Base-by-base conservation (phyloP, 768 basidiomycete genomes). In the Boletus sp. region DNA sequence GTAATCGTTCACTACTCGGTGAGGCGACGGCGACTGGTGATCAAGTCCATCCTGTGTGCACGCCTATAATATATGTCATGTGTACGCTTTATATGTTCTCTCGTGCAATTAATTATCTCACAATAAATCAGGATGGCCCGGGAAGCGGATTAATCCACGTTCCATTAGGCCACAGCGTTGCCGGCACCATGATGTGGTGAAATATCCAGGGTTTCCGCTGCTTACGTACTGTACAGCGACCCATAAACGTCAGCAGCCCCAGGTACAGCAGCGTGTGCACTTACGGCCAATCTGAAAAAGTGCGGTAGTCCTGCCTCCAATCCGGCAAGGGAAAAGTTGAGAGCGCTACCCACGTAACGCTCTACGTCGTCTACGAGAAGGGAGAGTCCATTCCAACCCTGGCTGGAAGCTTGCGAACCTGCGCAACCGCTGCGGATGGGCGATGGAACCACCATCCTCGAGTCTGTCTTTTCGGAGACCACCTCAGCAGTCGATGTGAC, bases 281-380 rank as follows among this genome's bases (percentile, higher is more conserved):
- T 78, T 60, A 92, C 89, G 18, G 89, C 91, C 55, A 90, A 77
- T 63, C 91, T 78, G 72, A 93, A 90, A 77, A 87, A 91, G 67
- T 87, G 92, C 0, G 85, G 84, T 12, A 92, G 62, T 18, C 75
- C 77, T 1, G 76, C 66, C 50, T 88, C 78, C 50, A 92, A 24
- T 24, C 80, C 78, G 20, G 77, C 78, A n/a, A 93, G 76, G 17
- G 86, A 84, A 67, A 81, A 92, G 64, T 90, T 90, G 47, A 90
- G 74, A 5, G 83, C 84, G 14, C 76, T 71, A 10, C 92, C 90
- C n/a, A 78, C 69, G 65, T 88, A 92, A 61, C 87, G 78, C 68
- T 92, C 84, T 0, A 95, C 92, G 62, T 94, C 93, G 66, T 94
- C 90, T n/a, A 92, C 81, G 14, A 94, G 77, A 28, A 94, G 78